phyloP scores from a whole-genome alignment of 1,284 basidiomycete genomes.

The Cryptococcus depauperatus region DNA sequence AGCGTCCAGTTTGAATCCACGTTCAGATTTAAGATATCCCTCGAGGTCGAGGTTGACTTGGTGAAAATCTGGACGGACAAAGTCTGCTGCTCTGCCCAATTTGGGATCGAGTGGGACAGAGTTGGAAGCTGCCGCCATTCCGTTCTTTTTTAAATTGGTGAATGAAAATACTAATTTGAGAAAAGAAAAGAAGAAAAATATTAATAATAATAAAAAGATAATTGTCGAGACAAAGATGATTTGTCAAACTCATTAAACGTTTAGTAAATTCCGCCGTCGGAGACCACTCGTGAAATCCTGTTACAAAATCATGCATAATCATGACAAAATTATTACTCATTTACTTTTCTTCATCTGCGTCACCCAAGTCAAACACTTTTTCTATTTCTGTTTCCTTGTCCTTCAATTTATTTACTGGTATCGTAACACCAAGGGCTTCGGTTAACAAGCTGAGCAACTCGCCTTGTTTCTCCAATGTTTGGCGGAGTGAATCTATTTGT shows the following conservation, averaged over 20 bases:
- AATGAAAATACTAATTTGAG: not conserved
- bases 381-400: not conserved
- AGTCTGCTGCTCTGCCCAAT: slow-evolving; percentile 50
- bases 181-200: slow-evolving; percentile 2
- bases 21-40: slow-evolving; percentile 69
- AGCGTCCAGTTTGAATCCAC: slow-evolving; percentile 84
- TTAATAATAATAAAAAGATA: not conserved
- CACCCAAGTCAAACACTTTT: slow-evolving; percentile 18
- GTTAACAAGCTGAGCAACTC: slow-evolving; percentile 28
- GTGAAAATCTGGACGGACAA: slow-evolving; percentile 81
- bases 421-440: slow-evolving; percentile 10
- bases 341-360: slow-evolving; percentile 18
- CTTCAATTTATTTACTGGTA: too few relatives aligned
- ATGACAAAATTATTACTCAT: not conserved
- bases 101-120: slow-evolving; percentile 17
- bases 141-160: not conserved
- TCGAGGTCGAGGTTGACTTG: slow-evolving; percentile 86
- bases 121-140: slow-evolving; percentile 19
- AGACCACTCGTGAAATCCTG: too few relatives aligned
- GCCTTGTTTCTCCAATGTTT: slow-evolving; percentile 39
- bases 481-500: slow-evolving; percentile 38
- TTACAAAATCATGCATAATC: too few relatives aligned
- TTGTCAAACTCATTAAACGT: slow-evolving; percentile 2
- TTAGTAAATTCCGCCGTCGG: too few relatives aligned
- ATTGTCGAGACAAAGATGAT: not conserved